Conservation (phyloP, 441 rosid species). For the Brassica hybrid region DNA sequence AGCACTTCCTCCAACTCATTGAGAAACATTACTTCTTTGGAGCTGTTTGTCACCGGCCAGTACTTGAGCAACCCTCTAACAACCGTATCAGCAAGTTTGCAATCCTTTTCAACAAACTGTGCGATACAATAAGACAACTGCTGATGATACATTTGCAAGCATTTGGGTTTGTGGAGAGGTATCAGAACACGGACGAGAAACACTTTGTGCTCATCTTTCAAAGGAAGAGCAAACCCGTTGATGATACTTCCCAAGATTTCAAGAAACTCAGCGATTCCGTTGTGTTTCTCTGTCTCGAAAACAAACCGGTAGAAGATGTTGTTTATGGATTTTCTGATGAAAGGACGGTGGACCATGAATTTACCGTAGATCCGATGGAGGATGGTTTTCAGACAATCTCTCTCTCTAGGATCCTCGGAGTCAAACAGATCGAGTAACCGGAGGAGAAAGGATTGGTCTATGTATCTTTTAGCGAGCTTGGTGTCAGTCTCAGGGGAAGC, state of each 20-base stretch:
- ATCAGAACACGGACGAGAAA: constrained; percentile 69
- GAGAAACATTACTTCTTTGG: constrained; percentile 77
- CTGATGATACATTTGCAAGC: constrained; percentile 77
- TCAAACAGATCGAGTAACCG: constrained; percentile 72
- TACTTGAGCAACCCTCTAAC: constrained; percentile 68
- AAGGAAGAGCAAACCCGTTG: constrained; percentile 76
- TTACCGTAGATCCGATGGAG: constrained; percentile 79
- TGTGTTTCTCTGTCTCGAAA: constrained; percentile 72
- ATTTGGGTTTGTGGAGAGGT: constrained; percentile 79
- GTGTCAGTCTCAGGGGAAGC: constrained; percentile 80
- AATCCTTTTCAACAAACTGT: constrained; percentile 79
- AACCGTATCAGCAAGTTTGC: constrained; percentile 73
- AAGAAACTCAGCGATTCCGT: constrained; percentile 73
- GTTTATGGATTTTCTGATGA: constrained; percentile 71
- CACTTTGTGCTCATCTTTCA: constrained; percentile 78
- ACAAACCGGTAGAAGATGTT: constrained; percentile 68
- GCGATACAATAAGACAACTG: constrained; percentile 71
- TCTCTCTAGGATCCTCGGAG: constrained; percentile 84
- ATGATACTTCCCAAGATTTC: constrained; percentile 80
- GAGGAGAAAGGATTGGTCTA: constrained; percentile 66
- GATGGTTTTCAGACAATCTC: constrained; percentile 71
- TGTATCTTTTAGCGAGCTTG: constrained; percentile 64
- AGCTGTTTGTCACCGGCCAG: constrained; percentile 78
- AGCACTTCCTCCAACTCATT: constrained; percentile 75
- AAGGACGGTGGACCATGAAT: constrained; percentile 80